Percentiles rank a stretch among this genome's conserved stretches.
These are phyloP conservation scores for Russula ochroleuca DNA, from an alignment of 768 basidiomycete genomes.

Conservation along the genomic window DNA sequence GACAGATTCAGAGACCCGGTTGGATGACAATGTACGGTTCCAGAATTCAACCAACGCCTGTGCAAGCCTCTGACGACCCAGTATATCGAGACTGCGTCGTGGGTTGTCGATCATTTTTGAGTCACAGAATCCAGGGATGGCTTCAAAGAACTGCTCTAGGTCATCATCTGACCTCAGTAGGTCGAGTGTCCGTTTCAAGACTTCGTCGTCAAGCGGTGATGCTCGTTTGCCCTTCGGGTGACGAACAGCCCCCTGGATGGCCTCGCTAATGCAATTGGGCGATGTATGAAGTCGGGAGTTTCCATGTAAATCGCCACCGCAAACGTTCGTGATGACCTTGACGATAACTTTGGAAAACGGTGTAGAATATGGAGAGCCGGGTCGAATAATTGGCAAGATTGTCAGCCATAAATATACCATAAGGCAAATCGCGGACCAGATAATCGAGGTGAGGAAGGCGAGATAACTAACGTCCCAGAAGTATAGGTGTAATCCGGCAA, in stretches of 20 bases:
- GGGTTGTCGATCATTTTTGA: background rate
- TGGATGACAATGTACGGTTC: background rate
- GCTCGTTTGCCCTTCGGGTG: background rate
- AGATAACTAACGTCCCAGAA: background rate
- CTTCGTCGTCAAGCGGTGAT: background rate
- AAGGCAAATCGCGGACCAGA: background rate
- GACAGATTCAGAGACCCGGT: background rate
- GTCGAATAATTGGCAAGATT: background rate
- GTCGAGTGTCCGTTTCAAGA: background rate
- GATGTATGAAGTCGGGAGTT: no score
- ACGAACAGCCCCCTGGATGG: background rate
- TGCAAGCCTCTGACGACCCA: background rate
- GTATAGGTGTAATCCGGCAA: background rate
- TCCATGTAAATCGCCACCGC: no score
- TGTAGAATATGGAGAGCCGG: background rate
- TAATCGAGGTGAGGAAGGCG: no score
- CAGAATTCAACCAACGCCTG: background rate
- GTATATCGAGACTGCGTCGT: background rate
- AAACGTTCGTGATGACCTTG: no score
- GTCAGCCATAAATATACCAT: background rate
- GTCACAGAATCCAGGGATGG: background rate
- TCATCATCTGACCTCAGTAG: background rate
- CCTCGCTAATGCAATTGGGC: no score
- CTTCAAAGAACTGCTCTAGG: slow-evolving; percentile 1
- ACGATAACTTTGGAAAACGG: background rate